These are phyloP conservation scores for Trichocladium antarcticum DNA, from an alignment of 495 filamentous ascomycete genomes.

Conservation along the genomic window DNA sequence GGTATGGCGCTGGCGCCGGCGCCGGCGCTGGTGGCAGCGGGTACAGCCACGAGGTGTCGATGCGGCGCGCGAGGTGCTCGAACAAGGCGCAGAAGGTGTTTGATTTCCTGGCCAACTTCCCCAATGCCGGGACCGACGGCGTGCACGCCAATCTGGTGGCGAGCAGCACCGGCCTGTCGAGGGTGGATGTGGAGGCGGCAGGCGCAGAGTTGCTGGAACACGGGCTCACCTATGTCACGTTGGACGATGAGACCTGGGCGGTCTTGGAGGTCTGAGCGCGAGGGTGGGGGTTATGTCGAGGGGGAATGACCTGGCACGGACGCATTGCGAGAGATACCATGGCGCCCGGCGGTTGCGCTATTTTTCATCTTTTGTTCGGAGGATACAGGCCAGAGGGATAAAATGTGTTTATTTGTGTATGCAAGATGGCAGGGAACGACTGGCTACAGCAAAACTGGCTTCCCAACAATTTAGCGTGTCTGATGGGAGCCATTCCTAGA, in stretches of 20 bases:
- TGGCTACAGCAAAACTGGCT: background rate
- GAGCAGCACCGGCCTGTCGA: slow-evolving; percentile 46
- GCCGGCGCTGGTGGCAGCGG: slow-evolving; percentile 11
- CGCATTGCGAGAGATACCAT: slow-evolving; percentile 1
- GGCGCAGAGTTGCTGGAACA: slow-evolving; percentile 63
- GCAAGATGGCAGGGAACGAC: background rate
- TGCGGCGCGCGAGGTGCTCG: slow-evolving; percentile 41
- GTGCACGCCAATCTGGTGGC: slow-evolving; percentile 68
- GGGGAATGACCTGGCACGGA: background rate
- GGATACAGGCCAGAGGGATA: background rate
- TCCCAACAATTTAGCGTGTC: background rate
- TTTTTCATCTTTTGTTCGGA: background rate
- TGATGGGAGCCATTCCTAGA: background rate
- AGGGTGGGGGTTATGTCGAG: background rate
- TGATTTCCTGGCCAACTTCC: slow-evolving; percentile 47
- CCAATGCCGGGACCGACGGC: slow-evolving; percentile 61
- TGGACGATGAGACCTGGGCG: slow-evolving; percentile 78
- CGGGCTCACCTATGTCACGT: slow-evolving; percentile 77
- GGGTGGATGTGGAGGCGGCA: slow-evolving; percentile 58
- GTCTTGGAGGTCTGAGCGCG: slow-evolving; percentile 48
- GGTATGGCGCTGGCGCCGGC: slow-evolving; percentile 29
- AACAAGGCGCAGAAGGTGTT: slow-evolving; percentile 54
- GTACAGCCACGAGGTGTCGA: background rate
- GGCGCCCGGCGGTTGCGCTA: background rate
- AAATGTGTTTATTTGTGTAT: background rate